Percentiles rank a stretch among this genome's conserved stretches.
phyloP scores from a whole-genome alignment of 2,329 filamentous ascomycete species.

The Verticillium dahliae region DNA sequence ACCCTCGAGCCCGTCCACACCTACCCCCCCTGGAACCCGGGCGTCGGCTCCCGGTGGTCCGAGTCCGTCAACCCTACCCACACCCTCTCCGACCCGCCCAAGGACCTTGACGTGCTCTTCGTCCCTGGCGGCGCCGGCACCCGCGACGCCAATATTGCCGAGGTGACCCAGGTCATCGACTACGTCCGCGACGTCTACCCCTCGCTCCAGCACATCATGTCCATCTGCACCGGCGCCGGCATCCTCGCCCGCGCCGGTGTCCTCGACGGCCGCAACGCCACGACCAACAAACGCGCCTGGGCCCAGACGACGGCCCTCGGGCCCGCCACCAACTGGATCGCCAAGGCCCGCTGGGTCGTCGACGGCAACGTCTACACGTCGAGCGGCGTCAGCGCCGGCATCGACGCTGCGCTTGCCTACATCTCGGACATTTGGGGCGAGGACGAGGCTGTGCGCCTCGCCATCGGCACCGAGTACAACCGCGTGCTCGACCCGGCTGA shows the following conservation, averaged over 20 bases:
- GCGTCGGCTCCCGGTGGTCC: conserved; percentile 22
- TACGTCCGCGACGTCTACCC: conserved; percentile 35
- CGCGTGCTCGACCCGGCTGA: conserved; percentile 38
- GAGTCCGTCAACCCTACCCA: conserved; percentile 31
- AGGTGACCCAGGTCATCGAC: conserved; percentile 23
- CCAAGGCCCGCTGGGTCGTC: conserved; percentile 54
- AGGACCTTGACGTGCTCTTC: conserved; percentile 57
- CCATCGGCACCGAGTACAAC: conserved; percentile 48
- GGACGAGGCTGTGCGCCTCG: conserved; percentile 34
- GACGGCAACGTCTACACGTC: conserved; percentile 63
- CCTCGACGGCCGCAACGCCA: conserved; percentile 53
- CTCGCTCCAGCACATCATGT: conserved; percentile 48
- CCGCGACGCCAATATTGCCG: conserved; percentile 19
- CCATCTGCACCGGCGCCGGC: conserved; percentile 60
- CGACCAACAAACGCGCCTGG: conserved; percentile 60
- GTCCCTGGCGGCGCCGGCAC: conserved; percentile 56
- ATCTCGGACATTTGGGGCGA: conserved; percentile 40
- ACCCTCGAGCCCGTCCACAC: conserved; percentile 34
- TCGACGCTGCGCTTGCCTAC: conserved; percentile 30
- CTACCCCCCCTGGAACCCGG: conserved; percentile 15
- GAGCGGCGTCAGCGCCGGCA: conserved; percentile 40
- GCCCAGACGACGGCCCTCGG: conserved; percentile 37
- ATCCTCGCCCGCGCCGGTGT: conserved; percentile 53
- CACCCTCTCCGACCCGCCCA: conserved; percentile 46
- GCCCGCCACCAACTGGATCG: conserved; percentile 51